A percentile compares a stretch with the other conserved stretches of the same genome.
Evolutionary conservation across 352 stramenopile genomes (phyloP).

Genomic region (Globisporangium recalcitrans): DNA sequence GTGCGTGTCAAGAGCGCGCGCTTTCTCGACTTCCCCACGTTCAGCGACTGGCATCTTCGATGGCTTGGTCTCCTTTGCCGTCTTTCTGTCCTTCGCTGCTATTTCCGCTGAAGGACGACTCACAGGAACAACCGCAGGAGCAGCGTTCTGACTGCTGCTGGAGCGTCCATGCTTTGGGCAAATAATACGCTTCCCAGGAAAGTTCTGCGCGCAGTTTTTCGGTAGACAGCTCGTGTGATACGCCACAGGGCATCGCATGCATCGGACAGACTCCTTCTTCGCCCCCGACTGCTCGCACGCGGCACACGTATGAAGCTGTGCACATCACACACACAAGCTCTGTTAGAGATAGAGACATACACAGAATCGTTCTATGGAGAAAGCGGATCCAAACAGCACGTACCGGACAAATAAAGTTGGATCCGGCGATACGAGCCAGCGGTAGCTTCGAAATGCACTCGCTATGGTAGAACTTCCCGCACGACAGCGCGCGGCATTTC

Average conservation of each 20-base stretch:
- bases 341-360: not conserved
- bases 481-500: constrained; percentile 78
- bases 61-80: not conserved
- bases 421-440: constrained; percentile 66
- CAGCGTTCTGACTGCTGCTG: not conserved
- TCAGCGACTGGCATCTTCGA: constrained; percentile 1
- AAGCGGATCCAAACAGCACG: constrained; percentile 3
- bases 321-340: not conserved
- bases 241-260: constrained; percentile 70
- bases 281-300: constrained; percentile 69
- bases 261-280: constrained; percentile 77
- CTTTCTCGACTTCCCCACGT: not conserved
- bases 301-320: constrained; percentile 68
- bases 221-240: constrained; percentile 80
- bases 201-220: constrained; percentile 35
- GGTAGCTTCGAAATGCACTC: constrained; percentile 77
- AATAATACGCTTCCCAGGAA: constrained; percentile 71
- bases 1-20: not conserved
- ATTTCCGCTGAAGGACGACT: not conserved
- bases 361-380: not conserved
- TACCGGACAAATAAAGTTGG: constrained; percentile 80
- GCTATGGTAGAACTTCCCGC: constrained; percentile 83
- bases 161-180: constrained; percentile 49
- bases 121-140: no score
- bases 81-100: constrained; percentile 1